These are phyloP conservation scores for Chalciporus sphaerocephalus DNA, from an alignment of 768 basidiomycete species.

Conservation along the genomic window DNA sequence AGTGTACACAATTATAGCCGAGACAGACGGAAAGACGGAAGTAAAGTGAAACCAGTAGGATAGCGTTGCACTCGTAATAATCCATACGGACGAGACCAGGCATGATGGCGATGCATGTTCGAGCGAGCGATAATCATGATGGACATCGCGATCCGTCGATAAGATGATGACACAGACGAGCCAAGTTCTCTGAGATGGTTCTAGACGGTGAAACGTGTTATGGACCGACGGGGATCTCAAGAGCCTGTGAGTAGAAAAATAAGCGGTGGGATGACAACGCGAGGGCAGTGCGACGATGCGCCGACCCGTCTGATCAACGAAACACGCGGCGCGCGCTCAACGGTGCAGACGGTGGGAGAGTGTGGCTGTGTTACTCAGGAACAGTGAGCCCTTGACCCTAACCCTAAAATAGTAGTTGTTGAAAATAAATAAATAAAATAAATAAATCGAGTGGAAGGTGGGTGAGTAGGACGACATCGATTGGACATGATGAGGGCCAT, in stretches of 20 bases:
- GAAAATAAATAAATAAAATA: background rate
- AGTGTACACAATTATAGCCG: background rate
- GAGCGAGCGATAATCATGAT: no score
- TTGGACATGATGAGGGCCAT: background rate
- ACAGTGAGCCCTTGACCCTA: constrained; percentile 28
- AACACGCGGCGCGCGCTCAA: constrained; percentile 20
- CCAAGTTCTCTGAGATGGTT: no score
- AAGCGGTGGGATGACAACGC: background rate
- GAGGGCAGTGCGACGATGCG: background rate
- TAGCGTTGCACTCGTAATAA: background rate
- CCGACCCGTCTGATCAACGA: no score
- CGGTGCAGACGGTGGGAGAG: constrained; percentile 13
- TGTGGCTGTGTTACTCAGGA: constrained; percentile 2
- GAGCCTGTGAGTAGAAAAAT: no score
- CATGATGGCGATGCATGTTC: no score
- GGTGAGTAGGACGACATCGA: no score
- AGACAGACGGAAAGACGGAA: background rate
- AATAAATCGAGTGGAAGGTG: no score
- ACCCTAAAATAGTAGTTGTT: constrained; percentile 19
- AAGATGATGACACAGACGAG: no score
- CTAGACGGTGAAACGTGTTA: no score
- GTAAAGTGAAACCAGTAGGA: background rate
- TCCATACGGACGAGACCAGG: background rate
- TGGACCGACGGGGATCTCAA: no score
- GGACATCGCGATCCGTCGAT: no score